phyloP scores from a whole-genome alignment of 169 alveolate genomes.

The Besnoitia besnoiti region DNA sequence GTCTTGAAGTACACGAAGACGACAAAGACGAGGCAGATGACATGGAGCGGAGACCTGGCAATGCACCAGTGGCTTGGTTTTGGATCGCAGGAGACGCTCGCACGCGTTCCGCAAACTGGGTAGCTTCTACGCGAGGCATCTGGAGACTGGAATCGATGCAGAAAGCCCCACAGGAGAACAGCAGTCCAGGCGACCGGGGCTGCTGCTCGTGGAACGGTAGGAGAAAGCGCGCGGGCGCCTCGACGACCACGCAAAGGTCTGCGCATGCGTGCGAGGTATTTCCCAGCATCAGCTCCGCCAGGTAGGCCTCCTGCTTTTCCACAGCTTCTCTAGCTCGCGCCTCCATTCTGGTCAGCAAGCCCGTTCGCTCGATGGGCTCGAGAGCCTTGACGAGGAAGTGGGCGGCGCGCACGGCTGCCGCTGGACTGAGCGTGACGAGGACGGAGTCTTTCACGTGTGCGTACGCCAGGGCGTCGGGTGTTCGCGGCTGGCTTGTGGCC shows the following conservation, averaged over 20 bases:
- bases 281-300: constrained; percentile 14
- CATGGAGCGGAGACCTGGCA: too few relatives aligned
- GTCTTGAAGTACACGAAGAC: too few relatives aligned
- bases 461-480: constrained; percentile 2
- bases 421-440: constrained; percentile 25
- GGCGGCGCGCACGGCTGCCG: background rate
- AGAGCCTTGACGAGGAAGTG: background rate
- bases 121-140: background rate
- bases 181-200: background rate
- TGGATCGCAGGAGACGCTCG: too few relatives aligned
- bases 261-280: background rate
- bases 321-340: background rate
- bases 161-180: background rate
- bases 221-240: background rate
- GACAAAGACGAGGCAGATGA: too few relatives aligned
- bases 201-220: background rate
- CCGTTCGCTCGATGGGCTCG: background rate
- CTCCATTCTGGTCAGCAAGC: background rate
- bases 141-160: background rate
- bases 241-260: background rate
- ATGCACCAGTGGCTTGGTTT: too few relatives aligned
- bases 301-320: background rate
- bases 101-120: too few relatives aligned
- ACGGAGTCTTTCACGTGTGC: constrained; percentile 5
- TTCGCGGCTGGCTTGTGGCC: background rate